phyloP scores from a whole-genome alignment of 2,329 filamentous ascomycete genomes.

The Penicillium griseofulvum region DNA sequence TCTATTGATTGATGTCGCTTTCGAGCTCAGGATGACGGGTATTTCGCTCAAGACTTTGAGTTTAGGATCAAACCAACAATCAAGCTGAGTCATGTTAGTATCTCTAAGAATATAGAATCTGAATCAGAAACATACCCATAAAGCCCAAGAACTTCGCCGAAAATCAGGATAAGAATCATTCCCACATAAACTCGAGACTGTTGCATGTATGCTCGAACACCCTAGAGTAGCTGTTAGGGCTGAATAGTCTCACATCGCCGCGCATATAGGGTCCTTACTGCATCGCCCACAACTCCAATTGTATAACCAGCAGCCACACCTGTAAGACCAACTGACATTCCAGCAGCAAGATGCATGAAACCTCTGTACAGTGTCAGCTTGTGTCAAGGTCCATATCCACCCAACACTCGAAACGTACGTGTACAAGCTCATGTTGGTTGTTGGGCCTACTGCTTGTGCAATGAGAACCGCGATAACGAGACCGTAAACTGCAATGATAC shows the following conservation, averaged over 20 bases:
- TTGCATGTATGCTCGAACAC: slow-evolving; percentile 92
- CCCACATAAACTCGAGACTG: slow-evolving; percentile 95
- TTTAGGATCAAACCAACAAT: slow-evolving; percentile 93
- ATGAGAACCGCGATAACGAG: slow-evolving; percentile 97
- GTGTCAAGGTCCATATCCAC: slow-evolving; percentile 16
- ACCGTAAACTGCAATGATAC: slow-evolving; percentile 97
- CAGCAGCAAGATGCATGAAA: slow-evolving; percentile 90
- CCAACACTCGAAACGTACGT: slow-evolving; percentile 54
- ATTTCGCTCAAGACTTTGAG: slow-evolving; percentile 59
- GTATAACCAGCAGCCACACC: slow-evolving; percentile 93
- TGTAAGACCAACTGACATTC: slow-evolving; percentile 85
- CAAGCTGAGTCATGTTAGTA: slow-evolving; percentile 55
- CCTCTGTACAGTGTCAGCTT: slow-evolving; percentile 54
- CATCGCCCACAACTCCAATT: slow-evolving; percentile 93
- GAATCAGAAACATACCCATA: slow-evolving; percentile 70
- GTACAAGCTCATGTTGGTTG: slow-evolving; percentile 76
- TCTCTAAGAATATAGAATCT: background rate
- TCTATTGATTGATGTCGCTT: background rate
- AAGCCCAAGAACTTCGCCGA: slow-evolving; percentile 92
- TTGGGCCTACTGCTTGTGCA: slow-evolving; percentile 77
- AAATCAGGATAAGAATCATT: slow-evolving; percentile 98
- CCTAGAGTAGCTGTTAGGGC: slow-evolving; percentile 42
- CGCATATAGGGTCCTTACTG: slow-evolving; percentile 50
- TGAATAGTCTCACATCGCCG: background rate
- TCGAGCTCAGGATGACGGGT: background rate